These are phyloP conservation scores for Zopfochytrium polystomum DNA, from an alignment of 371 early-diverging fungal genomes.

Conservation along the genomic window DNA sequence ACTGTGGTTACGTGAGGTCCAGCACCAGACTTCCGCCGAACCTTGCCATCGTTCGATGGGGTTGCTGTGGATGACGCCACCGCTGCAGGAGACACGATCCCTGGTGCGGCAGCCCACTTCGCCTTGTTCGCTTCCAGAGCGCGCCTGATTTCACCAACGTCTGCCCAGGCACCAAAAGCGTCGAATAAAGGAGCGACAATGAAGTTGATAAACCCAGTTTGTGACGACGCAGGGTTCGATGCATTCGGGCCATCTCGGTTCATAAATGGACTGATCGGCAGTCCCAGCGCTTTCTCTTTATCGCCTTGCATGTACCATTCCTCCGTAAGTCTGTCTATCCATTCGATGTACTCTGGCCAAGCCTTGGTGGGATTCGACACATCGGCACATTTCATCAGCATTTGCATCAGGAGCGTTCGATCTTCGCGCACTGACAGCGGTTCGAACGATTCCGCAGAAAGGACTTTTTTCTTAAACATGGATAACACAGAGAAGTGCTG, in stretches of 20 bases:
- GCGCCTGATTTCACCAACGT: constrained; percentile 27
- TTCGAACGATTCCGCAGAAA: constrained; percentile 36
- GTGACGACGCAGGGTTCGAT: constrained; percentile 32
- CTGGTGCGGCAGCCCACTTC: constrained; percentile 26
- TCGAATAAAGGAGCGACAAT: constrained; percentile 54
- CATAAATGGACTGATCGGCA: constrained; percentile 47
- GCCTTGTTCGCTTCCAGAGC: constrained; percentile 32
- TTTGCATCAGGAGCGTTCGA: constrained; percentile 44
- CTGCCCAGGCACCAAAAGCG: constrained; percentile 37
- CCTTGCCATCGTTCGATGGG: too few species aligned
- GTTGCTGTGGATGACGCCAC: too few species aligned
- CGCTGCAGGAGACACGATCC: too few species aligned
- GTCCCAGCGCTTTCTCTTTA: constrained; percentile 43
- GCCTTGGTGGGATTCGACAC: constrained; percentile 57
- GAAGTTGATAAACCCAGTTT: constrained; percentile 52
- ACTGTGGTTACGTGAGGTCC: too few species aligned
- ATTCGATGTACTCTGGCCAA: constrained; percentile 44
- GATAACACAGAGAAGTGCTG: constrained; percentile 47
- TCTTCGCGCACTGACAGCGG: constrained; percentile 45
- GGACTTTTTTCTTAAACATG: constrained; percentile 50
- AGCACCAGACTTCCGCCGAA: too few species aligned
- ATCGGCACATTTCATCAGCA: constrained; percentile 54
- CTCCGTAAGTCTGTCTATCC: constrained; percentile 46
- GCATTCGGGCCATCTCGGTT: constrained; percentile 38
- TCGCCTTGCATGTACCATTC: constrained; percentile 57